phyloP scores from a whole-genome alignment of 2,329 filamentous ascomycete genomes.

The Alternaria atra region DNA sequence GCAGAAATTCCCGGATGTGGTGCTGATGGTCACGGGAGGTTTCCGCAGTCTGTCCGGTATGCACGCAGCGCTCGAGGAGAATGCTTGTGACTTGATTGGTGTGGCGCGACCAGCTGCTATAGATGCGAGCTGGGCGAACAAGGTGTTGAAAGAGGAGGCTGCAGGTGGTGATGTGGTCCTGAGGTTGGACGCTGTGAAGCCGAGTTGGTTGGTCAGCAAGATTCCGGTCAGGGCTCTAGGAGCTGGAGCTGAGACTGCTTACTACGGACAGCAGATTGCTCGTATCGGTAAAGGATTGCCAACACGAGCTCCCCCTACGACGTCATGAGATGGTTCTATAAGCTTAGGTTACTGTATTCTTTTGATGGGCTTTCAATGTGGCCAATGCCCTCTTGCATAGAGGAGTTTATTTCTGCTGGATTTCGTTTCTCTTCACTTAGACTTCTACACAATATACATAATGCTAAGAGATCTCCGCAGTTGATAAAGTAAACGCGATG shows the following conservation, averaged over 20 bases:
- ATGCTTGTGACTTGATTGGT: conserved; percentile 28
- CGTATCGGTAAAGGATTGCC: background rate
- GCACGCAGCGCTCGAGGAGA: conserved; percentile 61
- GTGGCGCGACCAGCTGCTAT: conserved; percentile 25
- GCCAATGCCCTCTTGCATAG: background rate
- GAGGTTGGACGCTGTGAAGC: conserved; percentile 7
- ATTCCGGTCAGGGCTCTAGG: conserved; percentile 5
- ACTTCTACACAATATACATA: background rate
- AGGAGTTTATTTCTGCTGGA: background rate
- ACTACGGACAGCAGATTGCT: background rate
- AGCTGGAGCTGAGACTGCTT: conserved; percentile 9
- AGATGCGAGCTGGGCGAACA: conserved; percentile 13
- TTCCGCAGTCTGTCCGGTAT: conserved; percentile 64
- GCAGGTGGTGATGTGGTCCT: conserved; percentile 2
- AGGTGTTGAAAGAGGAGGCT: conserved; percentile 17
- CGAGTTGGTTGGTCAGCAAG: conserved; percentile 15
- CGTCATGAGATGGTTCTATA: background rate
- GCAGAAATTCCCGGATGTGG: conserved; percentile 42
- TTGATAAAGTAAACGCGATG: too few species aligned
- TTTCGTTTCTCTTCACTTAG: background rate
- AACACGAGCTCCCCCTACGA: background rate
- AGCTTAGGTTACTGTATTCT: background rate
- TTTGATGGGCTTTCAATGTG: background rate
- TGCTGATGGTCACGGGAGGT: conserved; percentile 67
- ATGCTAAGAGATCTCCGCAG: too few species aligned